Percentiles rank a stretch among this genome's conserved stretches.
These are phyloP conservation scores for Erucastrum elatum DNA, from an alignment of 345 rosid genomes.

Conservation along the genomic window DNA sequence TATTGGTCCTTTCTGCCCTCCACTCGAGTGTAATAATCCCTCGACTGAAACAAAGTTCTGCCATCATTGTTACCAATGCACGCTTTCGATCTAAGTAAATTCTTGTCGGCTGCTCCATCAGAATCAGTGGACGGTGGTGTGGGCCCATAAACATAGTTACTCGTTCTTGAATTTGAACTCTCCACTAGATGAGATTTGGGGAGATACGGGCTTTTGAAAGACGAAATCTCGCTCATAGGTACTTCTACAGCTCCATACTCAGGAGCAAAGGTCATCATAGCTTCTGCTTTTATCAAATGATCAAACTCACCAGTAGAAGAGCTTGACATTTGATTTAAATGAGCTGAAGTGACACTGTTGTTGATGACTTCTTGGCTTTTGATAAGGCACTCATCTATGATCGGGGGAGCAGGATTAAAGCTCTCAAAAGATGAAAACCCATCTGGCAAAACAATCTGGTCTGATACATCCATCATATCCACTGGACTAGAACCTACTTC, in stretches of 20 bases:
- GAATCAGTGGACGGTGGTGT: conserved; percentile 66
- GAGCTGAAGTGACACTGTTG: conserved; percentile 51
- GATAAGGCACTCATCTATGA: conserved; percentile 62
- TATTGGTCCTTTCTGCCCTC: conserved; percentile 57
- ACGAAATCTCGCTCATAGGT: conserved; percentile 58
- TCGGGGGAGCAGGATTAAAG: conserved; percentile 64
- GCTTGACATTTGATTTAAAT: conserved; percentile 47
- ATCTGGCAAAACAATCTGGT: conserved; percentile 75
- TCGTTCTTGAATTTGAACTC: conserved; percentile 69
- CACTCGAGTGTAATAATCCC: conserved; percentile 59
- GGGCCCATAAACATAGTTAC: conserved; percentile 76
- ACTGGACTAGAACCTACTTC: conserved; percentile 80
- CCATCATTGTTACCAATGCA: conserved; percentile 47
- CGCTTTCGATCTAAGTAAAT: conserved; percentile 50
- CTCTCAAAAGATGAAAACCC: conserved; percentile 81
- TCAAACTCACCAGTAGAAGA: conserved; percentile 73
- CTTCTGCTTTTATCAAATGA: conserved; percentile 91
- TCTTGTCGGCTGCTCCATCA: conserved; percentile 70
- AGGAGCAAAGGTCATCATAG: conserved; percentile 88
- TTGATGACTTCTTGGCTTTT: conserved; percentile 68
- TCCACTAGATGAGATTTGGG: conserved; percentile 74
- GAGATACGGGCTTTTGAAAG: conserved; percentile 79
- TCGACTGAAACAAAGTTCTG: conserved; percentile 20
- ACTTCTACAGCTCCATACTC: conserved; percentile 97
- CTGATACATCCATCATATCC: conserved; percentile 75